phyloP scores from a whole-genome alignment of 2,329 filamentous ascomycete species.

The Proliferodiscus dingleyae region DNA sequence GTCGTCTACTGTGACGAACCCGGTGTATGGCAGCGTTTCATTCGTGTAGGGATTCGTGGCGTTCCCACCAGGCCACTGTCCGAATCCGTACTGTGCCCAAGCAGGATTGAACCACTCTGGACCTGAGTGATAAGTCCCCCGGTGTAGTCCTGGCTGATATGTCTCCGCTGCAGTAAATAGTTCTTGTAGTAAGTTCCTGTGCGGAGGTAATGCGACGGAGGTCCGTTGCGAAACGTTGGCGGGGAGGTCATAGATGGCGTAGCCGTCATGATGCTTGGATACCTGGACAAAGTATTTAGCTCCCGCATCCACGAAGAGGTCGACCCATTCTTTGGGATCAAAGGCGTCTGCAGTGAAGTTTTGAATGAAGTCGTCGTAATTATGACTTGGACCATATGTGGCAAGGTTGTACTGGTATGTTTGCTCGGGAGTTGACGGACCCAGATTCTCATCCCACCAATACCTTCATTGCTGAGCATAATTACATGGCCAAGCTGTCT shows the following conservation, averaged over 20 bases:
- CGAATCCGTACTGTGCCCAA: constrained; percentile 1
- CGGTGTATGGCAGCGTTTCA: constrained; percentile 37
- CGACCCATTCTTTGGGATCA: constrained; percentile 48
- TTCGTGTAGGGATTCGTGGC: constrained; percentile 36
- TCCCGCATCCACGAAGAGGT: constrained; percentile 46
- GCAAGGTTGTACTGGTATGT: constrained; percentile 40
- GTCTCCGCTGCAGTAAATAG: constrained; percentile 11
- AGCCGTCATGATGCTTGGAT: constrained; percentile 44
- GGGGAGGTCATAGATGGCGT: constrained; percentile 38
- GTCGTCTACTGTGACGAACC: constrained; percentile 35
- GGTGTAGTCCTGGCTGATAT: constrained; percentile 11
- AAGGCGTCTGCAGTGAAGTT: constrained; percentile 46
- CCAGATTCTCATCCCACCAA: constrained; percentile 41
- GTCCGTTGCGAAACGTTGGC: constrained; percentile 20
- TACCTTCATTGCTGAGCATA: constrained; percentile 17
- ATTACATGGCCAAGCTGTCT: not conserved
- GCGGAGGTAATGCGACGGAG: constrained; percentile 15
- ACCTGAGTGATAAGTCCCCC: constrained; percentile 9
- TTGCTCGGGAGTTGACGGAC: constrained; percentile 1
- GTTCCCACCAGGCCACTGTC: constrained; percentile 1
- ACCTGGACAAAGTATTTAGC: constrained; percentile 42
- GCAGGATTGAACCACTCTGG: constrained; percentile 36
- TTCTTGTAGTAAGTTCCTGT: constrained; percentile 31
- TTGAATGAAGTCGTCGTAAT: constrained; percentile 50
- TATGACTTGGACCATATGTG: constrained; percentile 44